Base-by-base conservation (phyloP, 2,329 filamentous ascomycete species). In the Neopestalotiopsis clavispora region DNA sequence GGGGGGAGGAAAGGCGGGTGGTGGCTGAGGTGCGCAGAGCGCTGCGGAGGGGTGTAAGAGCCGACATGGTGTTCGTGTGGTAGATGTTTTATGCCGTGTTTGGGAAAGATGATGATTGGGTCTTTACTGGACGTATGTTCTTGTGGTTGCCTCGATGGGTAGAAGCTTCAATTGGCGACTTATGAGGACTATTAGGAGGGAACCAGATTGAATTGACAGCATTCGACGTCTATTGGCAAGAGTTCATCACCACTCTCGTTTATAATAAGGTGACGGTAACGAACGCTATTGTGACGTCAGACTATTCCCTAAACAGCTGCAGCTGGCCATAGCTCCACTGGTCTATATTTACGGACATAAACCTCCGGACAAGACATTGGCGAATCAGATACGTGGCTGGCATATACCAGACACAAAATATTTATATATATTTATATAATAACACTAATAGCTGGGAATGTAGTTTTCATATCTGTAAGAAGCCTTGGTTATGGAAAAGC, bases 1-100 rank as follows among this genome's bases (percentile, higher is more conserved):
- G 45, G 32, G 72, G 58, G 61, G 32, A 14, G 28, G 67, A 28
- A 49, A 62, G 42, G 68, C 42, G 58, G 65, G 17, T 66, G 68
- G 67, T 60, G 69, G 60, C 68, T 57, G 70, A 6, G 60, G 68
- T 49, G 38, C 70, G 65, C 63, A 72, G 67, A 70, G 71, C 71
- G 64, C 70, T 68, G 69, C 73, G 73, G 23, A 75, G 49, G 49
- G 69, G 67, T 20, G 72, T 69, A 49, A 72, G 67, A 68, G 68
- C 68, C 23, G 72, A 68, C 72, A 74, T 74, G 20, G 4, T 71
- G 68, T 45, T 4, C 20, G 12, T 62, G n/a, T 34, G 10, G 10
- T 7, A 38, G 34, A 38, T 38, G 34, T 38, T 28, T 28, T 28
- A 28, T 28, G 3, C 23, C 23, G 34, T 10, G 6, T 38, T 38